phyloP scores from a whole-genome alignment of 768 basidiomycete species.

The Leccinum truebloodii region DNA sequence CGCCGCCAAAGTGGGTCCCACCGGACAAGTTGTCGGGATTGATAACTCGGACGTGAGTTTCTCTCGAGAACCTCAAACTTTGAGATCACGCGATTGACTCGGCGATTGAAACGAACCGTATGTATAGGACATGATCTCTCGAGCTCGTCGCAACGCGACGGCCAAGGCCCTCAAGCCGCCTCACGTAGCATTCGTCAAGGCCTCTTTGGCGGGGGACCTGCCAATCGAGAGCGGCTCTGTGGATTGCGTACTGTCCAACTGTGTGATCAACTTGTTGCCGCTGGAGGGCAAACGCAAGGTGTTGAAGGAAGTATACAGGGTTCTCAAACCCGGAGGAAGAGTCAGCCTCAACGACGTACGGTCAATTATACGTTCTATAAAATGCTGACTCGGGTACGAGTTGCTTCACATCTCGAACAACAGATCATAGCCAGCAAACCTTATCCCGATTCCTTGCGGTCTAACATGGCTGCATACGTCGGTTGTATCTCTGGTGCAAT shows the following conservation, averaged over 20 bases:
- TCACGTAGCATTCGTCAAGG: constrained; percentile 49
- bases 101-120: neutral
- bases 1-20: constrained; percentile 47
- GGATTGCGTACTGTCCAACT: constrained; percentile 60
- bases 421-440: constrained; percentile 50
- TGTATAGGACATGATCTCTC: constrained; percentile 51
- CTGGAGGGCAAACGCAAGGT: constrained; percentile 40
- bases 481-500: constrained; percentile 52
- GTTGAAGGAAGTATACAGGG: constrained; percentile 47
- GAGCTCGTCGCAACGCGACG: constrained; percentile 48
- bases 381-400: neutral
- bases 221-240: constrained; percentile 50
- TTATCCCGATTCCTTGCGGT: constrained; percentile 43
- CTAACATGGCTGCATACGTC: constrained; percentile 43
- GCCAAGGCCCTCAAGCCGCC: constrained; percentile 51
- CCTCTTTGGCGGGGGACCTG: constrained; percentile 42
- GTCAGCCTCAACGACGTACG: constrained; percentile 52
- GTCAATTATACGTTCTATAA: neutral
- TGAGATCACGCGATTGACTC: neutral
- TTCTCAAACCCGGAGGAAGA: constrained; percentile 60
- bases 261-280: constrained; percentile 54
- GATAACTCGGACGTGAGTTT: constrained; percentile 49
- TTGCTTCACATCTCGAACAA: neutral
- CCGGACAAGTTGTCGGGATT: constrained; percentile 53
- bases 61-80: neutral